These are phyloP conservation scores for Saitozyma sp. DNA, from an alignment of 768 basidiomycete genomes.

Conservation along the genomic window DNA sequence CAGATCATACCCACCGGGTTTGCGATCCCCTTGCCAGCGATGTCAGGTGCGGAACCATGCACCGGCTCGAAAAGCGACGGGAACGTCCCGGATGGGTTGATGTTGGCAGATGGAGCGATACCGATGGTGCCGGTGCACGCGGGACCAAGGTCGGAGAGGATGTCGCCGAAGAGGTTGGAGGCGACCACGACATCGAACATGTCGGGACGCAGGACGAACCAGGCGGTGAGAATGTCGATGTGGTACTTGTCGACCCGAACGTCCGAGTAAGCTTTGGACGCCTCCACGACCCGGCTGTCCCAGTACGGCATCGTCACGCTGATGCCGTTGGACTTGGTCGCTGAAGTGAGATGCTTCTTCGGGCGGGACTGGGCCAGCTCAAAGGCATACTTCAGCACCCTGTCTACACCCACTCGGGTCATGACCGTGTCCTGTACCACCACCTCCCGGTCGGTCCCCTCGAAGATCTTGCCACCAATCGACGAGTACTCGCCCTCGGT, in stretches of 20 bases:
- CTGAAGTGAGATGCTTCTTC: constrained; percentile 59
- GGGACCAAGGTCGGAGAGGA: constrained; percentile 62
- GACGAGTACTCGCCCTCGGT: constrained; percentile 61
- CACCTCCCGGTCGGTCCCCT: constrained; percentile 26
- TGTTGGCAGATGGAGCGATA: constrained; percentile 60
- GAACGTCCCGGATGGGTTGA: constrained; percentile 55
- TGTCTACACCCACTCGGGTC: constrained; percentile 58
- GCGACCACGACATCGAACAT: constrained; percentile 23
- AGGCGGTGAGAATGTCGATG: constrained; percentile 24
- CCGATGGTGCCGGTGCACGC: constrained; percentile 62
- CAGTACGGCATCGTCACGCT: constrained; percentile 25
- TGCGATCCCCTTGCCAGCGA: constrained; percentile 59
- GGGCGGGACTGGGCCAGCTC: constrained; percentile 59
- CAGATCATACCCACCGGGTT: constrained; percentile 64
- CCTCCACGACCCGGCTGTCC: constrained; percentile 15
- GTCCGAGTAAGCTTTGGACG: constrained; percentile 14
- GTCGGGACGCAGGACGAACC: constrained; percentile 21
- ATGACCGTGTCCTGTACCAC: constrained; percentile 55
- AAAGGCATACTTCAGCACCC: constrained; percentile 61
- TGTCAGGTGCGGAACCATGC: constrained; percentile 62
- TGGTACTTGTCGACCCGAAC: constrained; percentile 23
- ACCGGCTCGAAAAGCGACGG: constrained; percentile 62
- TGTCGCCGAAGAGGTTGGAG: constrained; percentile 42
- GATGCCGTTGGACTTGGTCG: constrained; percentile 59
- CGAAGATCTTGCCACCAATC: constrained; percentile 28